A percentile compares a stretch with the other conserved stretches of the same genome.
Conservation (phyloP, 306 rosid genomes). For the Datisca glomerata region DNA sequence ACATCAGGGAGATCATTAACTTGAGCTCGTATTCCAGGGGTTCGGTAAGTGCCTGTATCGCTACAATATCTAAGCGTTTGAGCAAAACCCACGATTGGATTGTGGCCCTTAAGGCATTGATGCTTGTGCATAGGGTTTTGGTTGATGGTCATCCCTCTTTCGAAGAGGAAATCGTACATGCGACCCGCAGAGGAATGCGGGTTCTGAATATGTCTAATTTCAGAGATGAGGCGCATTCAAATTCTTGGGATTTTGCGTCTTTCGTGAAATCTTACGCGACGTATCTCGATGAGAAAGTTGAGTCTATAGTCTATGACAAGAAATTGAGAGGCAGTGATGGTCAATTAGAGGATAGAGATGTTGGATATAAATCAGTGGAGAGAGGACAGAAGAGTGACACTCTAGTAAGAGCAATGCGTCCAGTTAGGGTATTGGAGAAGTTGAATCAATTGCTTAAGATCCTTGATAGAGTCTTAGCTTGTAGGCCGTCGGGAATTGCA, state of each 20-base stretch:
- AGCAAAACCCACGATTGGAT: conserved; percentile 75
- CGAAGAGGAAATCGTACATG: conserved; percentile 51
- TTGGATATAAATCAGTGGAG: conserved; percentile 17
- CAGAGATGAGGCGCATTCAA: conserved; percentile 76
- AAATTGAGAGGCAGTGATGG: conserved; percentile 21
- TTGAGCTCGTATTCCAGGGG: conserved; percentile 41
- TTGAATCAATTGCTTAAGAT: conserved; percentile 40
- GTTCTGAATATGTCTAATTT: conserved; percentile 53
- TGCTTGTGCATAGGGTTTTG: conserved; percentile 65
- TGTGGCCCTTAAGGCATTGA: conserved; percentile 64
- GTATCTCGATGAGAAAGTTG: conserved; percentile 69
- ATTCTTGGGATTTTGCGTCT: conserved; percentile 59
- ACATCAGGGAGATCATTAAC: conserved; percentile 44
- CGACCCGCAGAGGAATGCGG: conserved; percentile 44
- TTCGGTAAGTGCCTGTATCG: conserved; percentile 45
- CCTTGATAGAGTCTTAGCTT: conserved; percentile 56
- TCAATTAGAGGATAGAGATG: conserved; percentile 12
- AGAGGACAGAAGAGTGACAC: conserved; percentile 26
- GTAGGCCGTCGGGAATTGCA: conserved; percentile 58
- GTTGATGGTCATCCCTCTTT: conserved; percentile 64
- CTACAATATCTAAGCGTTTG: conserved; percentile 48
- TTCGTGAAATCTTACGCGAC: conserved; percentile 60
- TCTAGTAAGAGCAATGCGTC: conserved; percentile 52
- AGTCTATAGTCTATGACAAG: conserved; percentile 39
- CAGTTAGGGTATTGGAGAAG: conserved; percentile 54